phyloP scores from a whole-genome alignment of 177 flowering plant species.

The Vitis hybrid region DNA sequence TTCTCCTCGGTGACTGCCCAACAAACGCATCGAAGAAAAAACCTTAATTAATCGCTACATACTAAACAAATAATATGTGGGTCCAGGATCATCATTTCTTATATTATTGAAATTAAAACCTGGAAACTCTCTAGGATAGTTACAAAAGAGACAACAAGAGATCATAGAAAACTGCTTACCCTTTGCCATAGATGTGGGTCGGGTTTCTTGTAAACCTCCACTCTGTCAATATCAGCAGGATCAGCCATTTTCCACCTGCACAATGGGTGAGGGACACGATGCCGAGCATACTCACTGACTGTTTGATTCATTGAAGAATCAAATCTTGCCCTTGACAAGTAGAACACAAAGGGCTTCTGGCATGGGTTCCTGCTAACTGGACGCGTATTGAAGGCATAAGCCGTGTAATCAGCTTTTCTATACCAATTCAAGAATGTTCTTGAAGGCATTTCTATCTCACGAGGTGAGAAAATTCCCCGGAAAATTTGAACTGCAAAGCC shows the following conservation, averaged over 20 bases:
- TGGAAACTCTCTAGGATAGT: neutral
- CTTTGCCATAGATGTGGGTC: slow-evolving; percentile 82
- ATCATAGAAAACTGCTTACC: slow-evolving; percentile 39
- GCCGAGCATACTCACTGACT: slow-evolving; percentile 46
- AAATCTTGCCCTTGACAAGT: slow-evolving; percentile 43
- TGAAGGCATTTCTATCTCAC: slow-evolving; percentile 88
- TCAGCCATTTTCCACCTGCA: slow-evolving; percentile 83
- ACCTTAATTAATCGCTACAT: neutral
- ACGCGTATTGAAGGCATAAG: slow-evolving; percentile 90
- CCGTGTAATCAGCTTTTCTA: slow-evolving; percentile 74
- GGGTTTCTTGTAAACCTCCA: slow-evolving; percentile 62
- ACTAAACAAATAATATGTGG: neutral
- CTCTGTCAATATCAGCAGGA: slow-evolving; percentile 46
- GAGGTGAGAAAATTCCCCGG: slow-evolving; percentile 70
- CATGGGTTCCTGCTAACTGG: slow-evolving; percentile 78
- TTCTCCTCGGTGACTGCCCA: slow-evolving; percentile 80
- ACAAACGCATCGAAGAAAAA: neutral
- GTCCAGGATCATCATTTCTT: too few species aligned
- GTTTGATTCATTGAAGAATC: slow-evolving; percentile 36
- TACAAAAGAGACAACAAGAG: neutral
- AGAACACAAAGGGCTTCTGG: slow-evolving; percentile 81
- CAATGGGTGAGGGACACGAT: slow-evolving; percentile 54
- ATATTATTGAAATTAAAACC: too few species aligned
- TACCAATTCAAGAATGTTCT: slow-evolving; percentile 91
- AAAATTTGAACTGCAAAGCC: slow-evolving; percentile 83